Conservation (phyloP, 2,329 filamentous ascomycete genomes). For the Fusarium sp. region DNA sequence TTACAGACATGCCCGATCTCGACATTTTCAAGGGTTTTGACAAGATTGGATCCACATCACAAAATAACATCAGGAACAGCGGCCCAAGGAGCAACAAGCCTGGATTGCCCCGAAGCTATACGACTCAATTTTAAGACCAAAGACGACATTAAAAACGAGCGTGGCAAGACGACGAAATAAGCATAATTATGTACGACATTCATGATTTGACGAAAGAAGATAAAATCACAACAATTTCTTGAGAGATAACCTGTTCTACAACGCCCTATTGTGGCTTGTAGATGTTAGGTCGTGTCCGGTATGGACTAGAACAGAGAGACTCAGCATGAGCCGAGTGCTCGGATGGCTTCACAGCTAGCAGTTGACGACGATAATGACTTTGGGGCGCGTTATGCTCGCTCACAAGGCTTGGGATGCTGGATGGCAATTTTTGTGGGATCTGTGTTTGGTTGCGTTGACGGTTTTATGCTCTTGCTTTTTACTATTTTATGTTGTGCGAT, state of each 20-base stretch:
- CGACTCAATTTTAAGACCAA: constrained; percentile 46
- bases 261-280: constrained; percentile 18
- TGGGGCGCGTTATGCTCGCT: constrained; percentile 35
- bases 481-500: constrained; percentile 27
- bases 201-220: constrained; percentile 45
- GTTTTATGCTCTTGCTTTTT: constrained; percentile 15
- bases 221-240: constrained; percentile 29
- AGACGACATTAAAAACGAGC: constrained; percentile 11
- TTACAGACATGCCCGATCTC: constrained; percentile 68
- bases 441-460: constrained; percentile 35
- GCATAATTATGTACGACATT: constrained; percentile 42
- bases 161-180: constrained; percentile 32
- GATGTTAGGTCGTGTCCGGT: constrained; percentile 26
- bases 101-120: constrained; percentile 46
- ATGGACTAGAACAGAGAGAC: constrained; percentile 43
- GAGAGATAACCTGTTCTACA: constrained; percentile 25
- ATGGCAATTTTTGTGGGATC: constrained; percentile 35
- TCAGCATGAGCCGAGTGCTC: constrained; percentile 26
- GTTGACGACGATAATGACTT: constrained; percentile 48
- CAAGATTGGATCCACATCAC: constrained; percentile 70
- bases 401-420: constrained; percentile 38
- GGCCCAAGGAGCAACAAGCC: constrained; percentile 44
- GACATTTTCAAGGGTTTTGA: constrained; percentile 82
- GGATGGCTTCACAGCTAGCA: constrained; percentile 46
- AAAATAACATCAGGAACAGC: constrained; percentile 37